Conservation (phyloP, 441 rosid species). For the Brassica hybrid region DNA sequence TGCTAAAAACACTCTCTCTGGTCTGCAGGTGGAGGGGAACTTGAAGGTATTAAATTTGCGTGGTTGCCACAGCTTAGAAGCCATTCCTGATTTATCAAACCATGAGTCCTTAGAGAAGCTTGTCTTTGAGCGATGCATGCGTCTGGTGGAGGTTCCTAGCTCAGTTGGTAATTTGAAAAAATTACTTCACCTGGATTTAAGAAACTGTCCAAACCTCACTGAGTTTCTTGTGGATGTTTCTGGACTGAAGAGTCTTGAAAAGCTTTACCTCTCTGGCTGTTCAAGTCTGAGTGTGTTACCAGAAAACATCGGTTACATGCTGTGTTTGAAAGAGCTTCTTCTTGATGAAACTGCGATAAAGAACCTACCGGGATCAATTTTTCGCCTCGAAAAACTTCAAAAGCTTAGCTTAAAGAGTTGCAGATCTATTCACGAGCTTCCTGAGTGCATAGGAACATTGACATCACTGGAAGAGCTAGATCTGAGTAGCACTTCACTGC, state of each 20-base stretch:
- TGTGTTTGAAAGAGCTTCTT: slow-evolving; percentile 55
- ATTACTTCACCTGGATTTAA: slow-evolving; percentile 55
- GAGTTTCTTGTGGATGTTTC: slow-evolving; percentile 62
- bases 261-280: slow-evolving; percentile 59
- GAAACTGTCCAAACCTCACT: slow-evolving; percentile 48
- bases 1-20: too few species aligned
- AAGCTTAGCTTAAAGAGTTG: slow-evolving; percentile 55
- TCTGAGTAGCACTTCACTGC: slow-evolving; percentile 47
- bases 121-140: slow-evolving; percentile 48
- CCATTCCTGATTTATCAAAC: slow-evolving; percentile 58
- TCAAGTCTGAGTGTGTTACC: slow-evolving; percentile 53
- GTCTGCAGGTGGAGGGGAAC: slow-evolving; percentile 47
- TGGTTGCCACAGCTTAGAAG: slow-evolving; percentile 48
- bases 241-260: slow-evolving; percentile 56
- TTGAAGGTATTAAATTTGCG: slow-evolving; percentile 52
- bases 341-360: slow-evolving; percentile 53
- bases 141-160: slow-evolving; percentile 49
- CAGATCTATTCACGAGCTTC: slow-evolving; percentile 48
- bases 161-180: slow-evolving; percentile 52
- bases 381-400: slow-evolving; percentile 53
- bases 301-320: slow-evolving; percentile 54
- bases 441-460: slow-evolving; percentile 47
- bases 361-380: slow-evolving; percentile 54
- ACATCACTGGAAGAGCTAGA: slow-evolving; percentile 52
- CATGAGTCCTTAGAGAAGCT: slow-evolving; percentile 55